Conservation (phyloP, 1,284 basidiomycete genomes). For the Rhizoctonia solani region DNA sequence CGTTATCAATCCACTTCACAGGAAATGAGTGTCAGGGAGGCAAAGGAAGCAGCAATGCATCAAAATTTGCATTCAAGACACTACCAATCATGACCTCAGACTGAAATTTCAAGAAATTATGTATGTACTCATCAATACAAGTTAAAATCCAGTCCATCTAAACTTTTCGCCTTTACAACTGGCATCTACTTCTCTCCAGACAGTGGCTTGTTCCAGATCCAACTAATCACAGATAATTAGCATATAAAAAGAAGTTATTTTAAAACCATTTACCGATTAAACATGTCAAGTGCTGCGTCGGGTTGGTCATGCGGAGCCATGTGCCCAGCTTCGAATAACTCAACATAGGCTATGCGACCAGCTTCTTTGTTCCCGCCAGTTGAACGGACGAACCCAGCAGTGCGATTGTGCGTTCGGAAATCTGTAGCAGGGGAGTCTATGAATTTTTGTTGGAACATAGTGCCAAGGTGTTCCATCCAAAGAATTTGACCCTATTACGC, state of each 20-base stretch:
- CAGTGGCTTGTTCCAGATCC: background rate
- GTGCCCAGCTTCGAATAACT: constrained; percentile 48
- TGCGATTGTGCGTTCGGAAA: constrained; percentile 42
- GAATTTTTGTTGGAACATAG: constrained; percentile 45
- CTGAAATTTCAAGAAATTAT: too few species aligned
- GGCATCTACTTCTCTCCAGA: background rate
- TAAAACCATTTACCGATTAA: constrained; percentile 44
- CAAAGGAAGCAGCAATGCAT: too few species aligned
- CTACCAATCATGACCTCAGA: too few species aligned
- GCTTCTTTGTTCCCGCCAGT: constrained; percentile 45
- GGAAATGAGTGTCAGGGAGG: too few species aligned
- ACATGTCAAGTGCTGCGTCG: constrained; percentile 51
- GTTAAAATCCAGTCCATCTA: background rate
- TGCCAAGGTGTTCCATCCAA: constrained; percentile 38
- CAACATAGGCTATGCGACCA: constrained; percentile 47
- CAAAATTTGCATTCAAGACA: too few species aligned
- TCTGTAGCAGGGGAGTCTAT: constrained; percentile 33
- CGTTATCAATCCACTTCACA: too few species aligned
- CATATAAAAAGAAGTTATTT: background rate
- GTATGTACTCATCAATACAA: too few species aligned
- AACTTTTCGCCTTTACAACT: background rate
- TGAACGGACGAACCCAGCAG: constrained; percentile 42
- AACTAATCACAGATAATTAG: background rate
- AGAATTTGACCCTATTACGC: constrained; percentile 23
- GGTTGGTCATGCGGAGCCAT: constrained; percentile 56